Evolutionary conservation across 139 green algal genomes (phyloP).

Genomic region (Chloropicon primus): DNA sequence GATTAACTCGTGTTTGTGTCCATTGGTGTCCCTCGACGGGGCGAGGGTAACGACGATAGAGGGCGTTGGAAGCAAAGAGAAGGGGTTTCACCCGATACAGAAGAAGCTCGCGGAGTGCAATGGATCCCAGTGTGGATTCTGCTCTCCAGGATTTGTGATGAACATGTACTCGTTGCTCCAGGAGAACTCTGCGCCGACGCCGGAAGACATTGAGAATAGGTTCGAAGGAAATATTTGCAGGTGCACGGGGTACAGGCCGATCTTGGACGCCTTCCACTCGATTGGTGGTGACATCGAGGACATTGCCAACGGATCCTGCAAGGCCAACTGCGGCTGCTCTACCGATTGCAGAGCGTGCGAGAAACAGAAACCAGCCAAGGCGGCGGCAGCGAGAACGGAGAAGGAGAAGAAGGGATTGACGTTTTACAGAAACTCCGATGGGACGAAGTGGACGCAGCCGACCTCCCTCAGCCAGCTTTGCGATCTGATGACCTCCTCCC

Average conservation of each 20-base stretch:
- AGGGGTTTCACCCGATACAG: slow-evolving; percentile 84
- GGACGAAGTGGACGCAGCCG: neutral
- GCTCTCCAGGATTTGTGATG: slow-evolving; percentile 97
- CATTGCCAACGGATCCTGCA: slow-evolving; percentile 6
- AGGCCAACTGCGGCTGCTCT: neutral
- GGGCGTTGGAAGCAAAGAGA: slow-evolving; percentile 63
- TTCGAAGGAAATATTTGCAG: slow-evolving; percentile 91
- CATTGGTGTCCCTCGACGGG: slow-evolving; percentile 82
- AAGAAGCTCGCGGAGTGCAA: slow-evolving; percentile 67
- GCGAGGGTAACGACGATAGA: slow-evolving; percentile 86
- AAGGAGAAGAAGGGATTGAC: neutral
- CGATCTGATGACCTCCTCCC: neutral
- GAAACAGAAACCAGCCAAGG: neutral
- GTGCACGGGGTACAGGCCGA: slow-evolving; percentile 92
- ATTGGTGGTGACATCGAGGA: slow-evolving; percentile 68
- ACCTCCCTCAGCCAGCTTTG: neutral
- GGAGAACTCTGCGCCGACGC: slow-evolving; percentile 30
- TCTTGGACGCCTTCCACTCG: slow-evolving; percentile 86
- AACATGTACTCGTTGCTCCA: slow-evolving; percentile 76
- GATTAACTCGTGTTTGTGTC: slow-evolving; percentile 88
- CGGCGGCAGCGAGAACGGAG: neutral
- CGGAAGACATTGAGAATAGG: slow-evolving; percentile 82
- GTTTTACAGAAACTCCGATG: neutral
- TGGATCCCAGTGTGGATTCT: slow-evolving; percentile 94
- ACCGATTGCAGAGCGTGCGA: neutral